These are phyloP conservation scores for Penicillium sp. DNA, from an alignment of 2,329 filamentous ascomycete species.

Conservation along the genomic window DNA sequence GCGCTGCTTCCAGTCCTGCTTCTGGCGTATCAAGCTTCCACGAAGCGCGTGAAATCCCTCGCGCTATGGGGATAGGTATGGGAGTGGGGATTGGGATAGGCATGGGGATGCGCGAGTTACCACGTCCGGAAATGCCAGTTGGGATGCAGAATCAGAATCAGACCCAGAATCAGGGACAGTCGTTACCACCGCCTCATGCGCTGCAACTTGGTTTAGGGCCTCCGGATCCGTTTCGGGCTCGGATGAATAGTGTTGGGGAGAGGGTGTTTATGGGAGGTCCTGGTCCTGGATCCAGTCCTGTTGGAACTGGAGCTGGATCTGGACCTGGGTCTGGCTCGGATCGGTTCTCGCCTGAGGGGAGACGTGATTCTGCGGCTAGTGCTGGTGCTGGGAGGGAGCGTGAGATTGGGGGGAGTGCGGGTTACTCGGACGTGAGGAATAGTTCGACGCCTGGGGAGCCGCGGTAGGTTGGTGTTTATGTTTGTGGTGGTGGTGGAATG, in stretches of 20 bases:
- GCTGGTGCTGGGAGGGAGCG: background rate
- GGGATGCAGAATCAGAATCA: too few species aligned
- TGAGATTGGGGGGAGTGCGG: slow-evolving; percentile 25
- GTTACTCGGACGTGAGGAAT: slow-evolving; percentile 21
- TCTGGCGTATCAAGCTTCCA: too few species aligned
- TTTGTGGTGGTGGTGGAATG: background rate
- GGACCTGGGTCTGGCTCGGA: slow-evolving; percentile 20
- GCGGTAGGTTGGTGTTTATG: background rate
- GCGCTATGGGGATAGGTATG: slow-evolving; percentile 1
- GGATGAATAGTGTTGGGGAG: slow-evolving; percentile 30
- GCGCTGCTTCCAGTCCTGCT: slow-evolving; percentile 6
- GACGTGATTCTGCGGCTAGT: slow-evolving; percentile 30
- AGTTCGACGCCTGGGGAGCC: slow-evolving; percentile 23
- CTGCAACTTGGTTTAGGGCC: slow-evolving; percentile 36
- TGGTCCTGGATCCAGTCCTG: background rate
- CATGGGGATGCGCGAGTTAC: background rate
- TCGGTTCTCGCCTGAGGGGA: slow-evolving; percentile 29
- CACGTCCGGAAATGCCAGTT: slow-evolving; percentile 12
- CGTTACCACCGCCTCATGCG: slow-evolving; percentile 34
- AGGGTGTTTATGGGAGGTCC: slow-evolving; percentile 16
- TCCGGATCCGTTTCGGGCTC: slow-evolving; percentile 27
- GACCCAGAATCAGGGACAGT: slow-evolving; percentile 24
- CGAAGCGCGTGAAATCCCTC: slow-evolving; percentile 33
- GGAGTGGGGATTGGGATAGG: too few species aligned
- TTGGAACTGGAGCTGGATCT: background rate